These are phyloP conservation scores for Pachysandra terminalis DNA, from an alignment of 164 flowering plant species.

Conservation along the genomic window DNA sequence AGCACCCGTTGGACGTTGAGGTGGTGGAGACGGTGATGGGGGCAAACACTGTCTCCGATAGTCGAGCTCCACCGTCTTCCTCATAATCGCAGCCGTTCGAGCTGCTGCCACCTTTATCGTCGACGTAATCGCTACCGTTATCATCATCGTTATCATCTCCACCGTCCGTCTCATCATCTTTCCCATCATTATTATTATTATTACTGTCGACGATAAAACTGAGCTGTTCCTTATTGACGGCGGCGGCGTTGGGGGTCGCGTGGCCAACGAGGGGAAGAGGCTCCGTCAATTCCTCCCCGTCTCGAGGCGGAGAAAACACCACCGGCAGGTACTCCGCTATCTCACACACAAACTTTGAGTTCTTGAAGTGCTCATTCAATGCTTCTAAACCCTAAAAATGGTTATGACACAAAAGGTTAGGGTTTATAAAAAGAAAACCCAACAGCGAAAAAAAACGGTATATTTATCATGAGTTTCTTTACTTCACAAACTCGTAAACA, in stretches of 20 bases:
- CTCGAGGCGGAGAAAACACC: slow-evolving; percentile 81
- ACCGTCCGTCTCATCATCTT: slow-evolving; percentile 4
- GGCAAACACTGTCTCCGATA: background rate
- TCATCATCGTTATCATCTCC: slow-evolving; percentile 1
- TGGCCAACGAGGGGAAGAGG: slow-evolving; percentile 54
- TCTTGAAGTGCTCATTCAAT: slow-evolving; percentile 87
- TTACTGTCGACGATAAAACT: background rate
- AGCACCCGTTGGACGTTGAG: slow-evolving; percentile 14
- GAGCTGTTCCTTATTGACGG: background rate
- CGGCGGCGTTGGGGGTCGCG: background rate
- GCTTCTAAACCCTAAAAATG: slow-evolving; percentile 69
- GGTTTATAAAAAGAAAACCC: no score
- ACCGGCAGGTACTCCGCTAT: slow-evolving; percentile 81
- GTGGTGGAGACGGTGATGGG: background rate
- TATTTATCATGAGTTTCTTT: no score
- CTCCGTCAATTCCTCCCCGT: slow-evolving; percentile 57
- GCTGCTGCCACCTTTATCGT: background rate
- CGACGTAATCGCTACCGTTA: background rate
- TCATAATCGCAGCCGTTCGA: slow-evolving; percentile 11
- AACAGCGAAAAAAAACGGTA: no score
- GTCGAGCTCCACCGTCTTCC: slow-evolving; percentile 10
- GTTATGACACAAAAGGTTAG: no score
- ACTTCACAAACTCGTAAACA: no score
- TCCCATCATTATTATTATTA: background rate
- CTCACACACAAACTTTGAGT: slow-evolving; percentile 82